phyloP scores from a whole-genome alignment of 768 basidiomycete genomes.

The Clathrus columnatus region DNA sequence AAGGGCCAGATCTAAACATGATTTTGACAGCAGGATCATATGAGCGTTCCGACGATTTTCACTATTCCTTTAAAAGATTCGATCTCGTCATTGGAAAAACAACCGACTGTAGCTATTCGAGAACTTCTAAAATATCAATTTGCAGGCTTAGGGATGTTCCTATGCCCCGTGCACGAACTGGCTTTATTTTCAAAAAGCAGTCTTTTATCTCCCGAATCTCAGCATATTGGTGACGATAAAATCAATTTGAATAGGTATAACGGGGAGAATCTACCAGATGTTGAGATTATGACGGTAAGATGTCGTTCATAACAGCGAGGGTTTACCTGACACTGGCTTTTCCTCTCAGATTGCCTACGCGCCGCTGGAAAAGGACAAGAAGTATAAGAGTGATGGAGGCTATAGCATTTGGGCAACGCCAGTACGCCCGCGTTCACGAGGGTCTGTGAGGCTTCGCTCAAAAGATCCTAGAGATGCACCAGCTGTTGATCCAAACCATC shows the following conservation, averaged over 20 bases:
- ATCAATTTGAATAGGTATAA: conserved; percentile 16
- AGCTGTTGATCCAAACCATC: conserved; percentile 22
- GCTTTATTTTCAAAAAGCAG: conserved; percentile 24
- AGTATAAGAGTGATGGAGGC: background rate
- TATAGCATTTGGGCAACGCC: conserved; percentile 11
- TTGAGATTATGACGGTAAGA: conserved; percentile 28
- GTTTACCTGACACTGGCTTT: background rate
- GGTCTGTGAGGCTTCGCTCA: conserved; percentile 24
- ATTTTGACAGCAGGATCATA: conserved; percentile 29
- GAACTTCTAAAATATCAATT: conserved; percentile 27
- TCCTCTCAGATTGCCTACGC: background rate
- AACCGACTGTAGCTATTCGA: conserved; percentile 21
- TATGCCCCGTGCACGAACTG: conserved; percentile 23
- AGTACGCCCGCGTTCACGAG: conserved; percentile 18
- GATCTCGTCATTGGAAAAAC: conserved; percentile 19
- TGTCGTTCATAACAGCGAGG: background rate
- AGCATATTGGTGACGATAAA: background rate
- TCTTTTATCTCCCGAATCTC: conserved; percentile 18
- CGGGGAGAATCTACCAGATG: conserved; percentile 27
- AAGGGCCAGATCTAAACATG: background rate
- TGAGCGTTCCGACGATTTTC: conserved; percentile 27
- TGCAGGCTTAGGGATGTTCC: conserved; percentile 26
- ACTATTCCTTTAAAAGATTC: conserved; percentile 26
- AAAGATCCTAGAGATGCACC: conserved; percentile 23
- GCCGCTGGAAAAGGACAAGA: background rate